phyloP scores from a whole-genome alignment of 192 early-diverging fungal species.

The Diversispora epigaea region DNA sequence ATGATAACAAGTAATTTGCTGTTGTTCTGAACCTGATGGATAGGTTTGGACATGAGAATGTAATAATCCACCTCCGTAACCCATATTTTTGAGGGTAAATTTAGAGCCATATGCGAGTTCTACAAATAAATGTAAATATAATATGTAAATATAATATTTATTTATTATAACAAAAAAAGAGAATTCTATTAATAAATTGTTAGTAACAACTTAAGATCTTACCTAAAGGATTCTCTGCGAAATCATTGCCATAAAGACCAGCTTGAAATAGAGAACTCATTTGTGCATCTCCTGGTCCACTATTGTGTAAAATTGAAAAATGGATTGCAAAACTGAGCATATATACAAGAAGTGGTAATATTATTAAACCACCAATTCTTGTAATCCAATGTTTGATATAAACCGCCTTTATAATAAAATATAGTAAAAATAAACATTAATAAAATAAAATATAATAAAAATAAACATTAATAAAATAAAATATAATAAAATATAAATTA shows the following conservation, averaged over 20 bases:
- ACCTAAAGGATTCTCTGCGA: slow-evolving; percentile 81
- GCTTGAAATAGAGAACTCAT: slow-evolving; percentile 99
- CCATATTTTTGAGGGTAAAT: slow-evolving; percentile 80
- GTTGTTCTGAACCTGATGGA: slow-evolving; percentile 87
- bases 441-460: background rate
- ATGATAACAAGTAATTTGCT: slow-evolving; percentile 94
- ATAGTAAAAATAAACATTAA: slow-evolving; percentile 21
- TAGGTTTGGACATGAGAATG: slow-evolving; percentile 92
- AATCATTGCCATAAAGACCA: slow-evolving; percentile 75
- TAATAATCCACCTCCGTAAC: slow-evolving; percentile 83
- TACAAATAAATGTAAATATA: too few species aligned
- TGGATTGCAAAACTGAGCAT: slow-evolving; percentile 80
- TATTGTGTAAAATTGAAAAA: slow-evolving; percentile 79
- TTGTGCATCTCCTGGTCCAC: slow-evolving; percentile 83
- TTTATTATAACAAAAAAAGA: slow-evolving; percentile 6
- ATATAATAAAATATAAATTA: background rate
- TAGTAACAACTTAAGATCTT: slow-evolving; percentile 1
- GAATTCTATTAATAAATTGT: background rate
- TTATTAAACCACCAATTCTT: slow-evolving; percentile 76
- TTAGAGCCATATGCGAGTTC: slow-evolving; percentile 91
- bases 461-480: slow-evolving; percentile 9
- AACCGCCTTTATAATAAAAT: slow-evolving; percentile 35
- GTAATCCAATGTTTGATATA: slow-evolving; percentile 86
- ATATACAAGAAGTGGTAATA: slow-evolving; percentile 82
- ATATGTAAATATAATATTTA: background rate